Evolutionary conservation across 805 yeast species (phyloP).

Genomic region (Alloascoidea hylecoeti): DNA sequence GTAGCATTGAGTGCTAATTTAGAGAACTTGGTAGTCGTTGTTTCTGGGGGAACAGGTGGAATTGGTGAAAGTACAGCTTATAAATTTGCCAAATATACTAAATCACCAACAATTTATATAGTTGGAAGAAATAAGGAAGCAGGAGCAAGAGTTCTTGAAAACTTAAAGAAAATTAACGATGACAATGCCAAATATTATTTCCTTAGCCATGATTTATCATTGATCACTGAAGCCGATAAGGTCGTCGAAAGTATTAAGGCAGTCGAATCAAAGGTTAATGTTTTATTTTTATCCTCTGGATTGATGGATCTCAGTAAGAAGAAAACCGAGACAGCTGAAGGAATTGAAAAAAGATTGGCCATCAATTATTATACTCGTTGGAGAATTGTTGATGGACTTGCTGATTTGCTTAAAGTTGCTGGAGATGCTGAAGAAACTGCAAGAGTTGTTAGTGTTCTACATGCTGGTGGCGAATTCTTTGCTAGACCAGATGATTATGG

Average conservation of each 20-base stretch:
- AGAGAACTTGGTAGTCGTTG: constrained; percentile 9
- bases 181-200: constrained; percentile 8
- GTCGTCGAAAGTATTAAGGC: constrained; percentile 5
- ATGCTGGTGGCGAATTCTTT: constrained; percentile 11
- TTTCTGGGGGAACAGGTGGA: constrained; percentile 15
- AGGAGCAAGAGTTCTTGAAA: constrained; percentile 9
- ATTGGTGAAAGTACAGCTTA: constrained; percentile 15
- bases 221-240: constrained; percentile 10
- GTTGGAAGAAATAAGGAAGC: constrained; percentile 13
- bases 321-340: constrained; percentile 13
- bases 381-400: constrained; percentile 10
- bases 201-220: constrained; percentile 9
- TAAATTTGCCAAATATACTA: constrained; percentile 11
- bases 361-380: constrained; percentile 15
- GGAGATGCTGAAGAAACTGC: constrained; percentile 10
- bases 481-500: constrained; percentile 12
- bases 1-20: too few species aligned
- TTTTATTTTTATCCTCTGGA: constrained; percentile 10
- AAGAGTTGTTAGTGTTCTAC: constrained; percentile 13
- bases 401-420: constrained; percentile 11
- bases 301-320: constrained; percentile 18
- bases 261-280: constrained; percentile 9
- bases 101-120: constrained; percentile 12
- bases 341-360: constrained; percentile 13
- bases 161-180: constrained; percentile 10